Evolutionary conservation across 345 rosid genomes (phyloP), one percentile per base, ranked within the genome.

Genomic region (Salix purpurea): DNA sequence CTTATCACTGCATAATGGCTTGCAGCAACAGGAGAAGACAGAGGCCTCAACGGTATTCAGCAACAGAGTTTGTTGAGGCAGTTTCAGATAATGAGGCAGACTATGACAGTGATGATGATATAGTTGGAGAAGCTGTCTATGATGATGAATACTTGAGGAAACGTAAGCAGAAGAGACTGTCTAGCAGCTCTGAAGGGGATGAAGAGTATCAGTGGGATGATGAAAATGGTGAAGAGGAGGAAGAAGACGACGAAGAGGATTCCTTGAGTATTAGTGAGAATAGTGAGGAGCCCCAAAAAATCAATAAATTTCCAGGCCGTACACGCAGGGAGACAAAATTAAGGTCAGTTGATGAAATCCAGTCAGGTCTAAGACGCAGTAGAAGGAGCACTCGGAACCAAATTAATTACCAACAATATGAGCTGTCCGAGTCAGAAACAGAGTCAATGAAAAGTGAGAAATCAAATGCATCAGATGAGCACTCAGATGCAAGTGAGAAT

Each of bases 151-250:
- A 96, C 88, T 81, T 94, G 82, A 90, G 69, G 86, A 94, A 94
- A 84, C 94, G 97, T 60, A 92, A 94, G 78, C 90, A 85, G 78
- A 91, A 83, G 80, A 88, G 83, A 81, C 72, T 81, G 65, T 92
- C 94, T 56, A 96, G 99, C 86, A 92, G 95, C 82, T 96, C 98
- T 13, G 99, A 95, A 84, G 99, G 96, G 77, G 97, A 95, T 77
- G 99, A 94, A 77, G 99, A 95, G 85, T 95, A 95, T 80, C 71
- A 60, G 70, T 88, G 92, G 97, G 99, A 93, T 42, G 99, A 88
- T 65, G 98, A 96, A 78, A 88, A 94, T 84, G 91, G 90, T n/a
- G 99, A 93, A 80, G 91, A 91, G 64, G 87, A 85, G 48, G 96
- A 92, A 23, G 92, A 92, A 24, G 97, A 91, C 52, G 98, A 92